Evolutionary conservation across 352 stramenopile genomes (phyloP).

Genomic region (Albugo laibachii): DNA sequence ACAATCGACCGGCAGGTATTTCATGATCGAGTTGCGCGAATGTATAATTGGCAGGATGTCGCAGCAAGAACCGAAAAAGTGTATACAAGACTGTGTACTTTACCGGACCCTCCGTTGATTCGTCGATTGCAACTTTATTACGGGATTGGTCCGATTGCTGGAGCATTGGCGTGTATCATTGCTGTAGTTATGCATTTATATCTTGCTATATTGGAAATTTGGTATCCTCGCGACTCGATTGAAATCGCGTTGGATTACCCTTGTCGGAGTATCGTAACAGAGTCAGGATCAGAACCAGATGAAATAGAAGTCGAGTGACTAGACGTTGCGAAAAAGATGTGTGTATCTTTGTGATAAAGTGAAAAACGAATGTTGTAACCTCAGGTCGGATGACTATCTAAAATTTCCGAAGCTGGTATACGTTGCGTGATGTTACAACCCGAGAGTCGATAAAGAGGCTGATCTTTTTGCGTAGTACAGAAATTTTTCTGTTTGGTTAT

Average conservation of each 20-base stretch:
- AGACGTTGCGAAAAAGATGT: background rate
- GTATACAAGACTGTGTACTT: conserved; percentile 36
- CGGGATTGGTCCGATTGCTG: conserved; percentile 41
- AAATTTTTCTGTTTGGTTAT: too few species aligned
- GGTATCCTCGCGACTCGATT: conserved; percentile 30
- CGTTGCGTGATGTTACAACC: too few species aligned
- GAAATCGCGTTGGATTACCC: conserved; percentile 25
- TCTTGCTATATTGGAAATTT: conserved; percentile 29
- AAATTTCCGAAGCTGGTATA: too few species aligned
- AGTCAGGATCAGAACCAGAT: background rate
- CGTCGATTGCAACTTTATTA: conserved; percentile 43
- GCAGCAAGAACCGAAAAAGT: conserved; percentile 57
- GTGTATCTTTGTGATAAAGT: too few species aligned
- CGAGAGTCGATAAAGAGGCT: too few species aligned
- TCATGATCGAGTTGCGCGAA: conserved; percentile 54
- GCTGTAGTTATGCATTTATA: conserved; percentile 40
- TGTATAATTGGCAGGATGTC: conserved; percentile 86
- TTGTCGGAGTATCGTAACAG: background rate
- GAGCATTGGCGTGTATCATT: conserved; percentile 38
- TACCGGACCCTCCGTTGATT: conserved; percentile 25
- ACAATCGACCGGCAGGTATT: conserved; percentile 42
- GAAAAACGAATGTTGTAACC: too few species aligned
- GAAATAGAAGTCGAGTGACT: background rate
- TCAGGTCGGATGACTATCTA: too few species aligned
- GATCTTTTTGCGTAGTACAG: too few species aligned